Base-by-base conservation (phyloP, 192 early-diverging fungal species). In the Coemansia sp. region DNA sequence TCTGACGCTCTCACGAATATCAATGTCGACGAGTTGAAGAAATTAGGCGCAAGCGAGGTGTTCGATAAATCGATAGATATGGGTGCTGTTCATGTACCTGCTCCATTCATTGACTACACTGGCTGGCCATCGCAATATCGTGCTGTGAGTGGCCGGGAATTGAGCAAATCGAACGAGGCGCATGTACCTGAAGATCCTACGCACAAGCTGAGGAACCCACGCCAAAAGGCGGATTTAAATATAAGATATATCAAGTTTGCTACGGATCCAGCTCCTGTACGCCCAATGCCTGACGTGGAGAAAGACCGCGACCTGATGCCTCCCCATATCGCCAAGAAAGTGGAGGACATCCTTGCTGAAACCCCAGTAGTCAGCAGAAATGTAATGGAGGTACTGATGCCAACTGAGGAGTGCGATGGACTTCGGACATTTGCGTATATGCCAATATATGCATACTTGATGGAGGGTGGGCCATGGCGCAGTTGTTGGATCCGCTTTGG, bases 401-500 rank as follows among this genome's bases (percentile, higher is more conserved):
- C 69, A 6, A 23, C 38, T 12, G 3, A 41, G 21, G 73, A 74
- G 48, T 64, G 64, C 62, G 25, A 50, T 28, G 62, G 64, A 6
- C 25, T 54, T 10, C 53, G 28, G 10, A 16, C 58, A 12, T 60
- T 44, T 52, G 50, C 27, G 3, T 32, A 71, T 28, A 71, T 77
- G 69, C 53, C 63, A 19, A 63, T 58, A 14, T 48, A 72, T 25
- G 57, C 79, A 4, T 82, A 82, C 25, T 18, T 69, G 26, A 77
- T 82, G 74, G 60, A 73, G 0, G 56, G 26, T 0, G 74, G 79
- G 2, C 60, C 79, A 7, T 82, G 79, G 79, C 69, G 79, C 38
- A 70, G 62, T 58, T 82, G 79, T 64, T 82, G 79, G 79, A 73
- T 82, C 44, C 62, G 74, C 7, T 64, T 73, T 53, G 79, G 79